Conservation (phyloP, 768 basidiomycete species). For the Mycena kentingensis region DNA sequence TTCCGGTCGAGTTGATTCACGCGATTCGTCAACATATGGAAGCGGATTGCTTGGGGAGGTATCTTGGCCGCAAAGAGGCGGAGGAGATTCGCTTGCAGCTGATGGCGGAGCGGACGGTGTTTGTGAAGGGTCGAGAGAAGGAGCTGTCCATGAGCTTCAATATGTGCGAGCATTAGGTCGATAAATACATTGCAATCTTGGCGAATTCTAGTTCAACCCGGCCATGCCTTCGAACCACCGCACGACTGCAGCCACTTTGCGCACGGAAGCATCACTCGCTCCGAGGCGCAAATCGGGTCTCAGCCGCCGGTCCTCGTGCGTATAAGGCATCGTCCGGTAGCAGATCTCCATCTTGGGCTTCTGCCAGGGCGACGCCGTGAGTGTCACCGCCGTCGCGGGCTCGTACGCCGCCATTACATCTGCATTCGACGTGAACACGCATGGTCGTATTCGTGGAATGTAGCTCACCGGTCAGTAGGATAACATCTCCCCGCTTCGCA, state of each 20-base stretch:
- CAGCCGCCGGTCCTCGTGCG: slow-evolving; percentile 56
- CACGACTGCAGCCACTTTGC: slow-evolving; percentile 60
- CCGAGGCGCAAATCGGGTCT: slow-evolving; percentile 77
- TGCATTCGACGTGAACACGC: not conserved
- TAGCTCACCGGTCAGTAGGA: not conserved
- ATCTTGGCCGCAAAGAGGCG: slow-evolving; percentile 11
- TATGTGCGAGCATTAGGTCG: slow-evolving; percentile 21
- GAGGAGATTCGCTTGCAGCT: slow-evolving; percentile 15
- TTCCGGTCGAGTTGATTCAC: slow-evolving; percentile 10
- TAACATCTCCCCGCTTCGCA: slow-evolving; percentile 37
- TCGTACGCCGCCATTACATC: not conserved
- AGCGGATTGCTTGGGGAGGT: not conserved
- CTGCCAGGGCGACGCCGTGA: slow-evolving; percentile 71
- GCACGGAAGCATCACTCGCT: slow-evolving; percentile 65
- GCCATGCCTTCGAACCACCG: not conserved
- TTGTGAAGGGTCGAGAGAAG: not conserved
- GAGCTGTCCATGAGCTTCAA: slow-evolving; percentile 12
- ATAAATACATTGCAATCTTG: not conserved
- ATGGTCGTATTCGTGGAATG: not conserved
- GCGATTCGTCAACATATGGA: not conserved
- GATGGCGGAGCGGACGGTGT: slow-evolving; percentile 24
- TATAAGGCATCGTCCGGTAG: slow-evolving; percentile 75
- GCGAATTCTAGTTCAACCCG: not conserved
- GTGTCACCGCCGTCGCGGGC: slow-evolving; percentile 36
- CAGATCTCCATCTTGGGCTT: slow-evolving; percentile 68